Evolutionary conservation across 805 yeast species (phyloP).

Genomic region (Candida golubevii): DNA sequence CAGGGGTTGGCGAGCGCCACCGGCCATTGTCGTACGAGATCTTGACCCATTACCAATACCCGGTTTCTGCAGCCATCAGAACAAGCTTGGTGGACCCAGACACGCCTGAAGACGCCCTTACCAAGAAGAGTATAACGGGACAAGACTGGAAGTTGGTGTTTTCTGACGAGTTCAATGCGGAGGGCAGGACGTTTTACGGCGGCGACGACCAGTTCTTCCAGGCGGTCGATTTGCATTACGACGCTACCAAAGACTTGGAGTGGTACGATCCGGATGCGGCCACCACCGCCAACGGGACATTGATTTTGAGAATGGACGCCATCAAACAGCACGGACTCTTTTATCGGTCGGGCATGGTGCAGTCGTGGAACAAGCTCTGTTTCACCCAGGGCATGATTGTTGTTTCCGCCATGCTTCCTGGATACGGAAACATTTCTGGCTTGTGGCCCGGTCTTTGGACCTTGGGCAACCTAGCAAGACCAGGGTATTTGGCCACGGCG

Average conservation of each 20-base stretch:
- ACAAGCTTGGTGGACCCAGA: slow-evolving; percentile 38
- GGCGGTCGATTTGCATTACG: slow-evolving; percentile 39
- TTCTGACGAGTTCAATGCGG: slow-evolving; percentile 41
- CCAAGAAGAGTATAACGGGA: slow-evolving; percentile 43
- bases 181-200: slow-evolving; percentile 40
- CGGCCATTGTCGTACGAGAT: slow-evolving; percentile 19
- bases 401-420: slow-evolving; percentile 29
- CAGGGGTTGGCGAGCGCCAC: slow-evolving; percentile 51
- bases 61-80: slow-evolving; percentile 33
- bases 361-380: slow-evolving; percentile 38
- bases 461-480: slow-evolving; percentile 35
- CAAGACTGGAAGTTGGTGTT: slow-evolving; percentile 39
- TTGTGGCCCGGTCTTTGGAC: slow-evolving; percentile 41
- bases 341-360: slow-evolving; percentile 39
- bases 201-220: slow-evolving; percentile 43
- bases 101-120: slow-evolving; percentile 31
- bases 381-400: slow-evolving; percentile 31
- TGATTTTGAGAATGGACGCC: slow-evolving; percentile 35
- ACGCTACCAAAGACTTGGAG: slow-evolving; percentile 41
- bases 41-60: slow-evolving; percentile 28
- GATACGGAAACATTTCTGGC: slow-evolving; percentile 28
- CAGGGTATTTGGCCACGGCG: slow-evolving; percentile 33
- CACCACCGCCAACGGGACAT: slow-evolving; percentile 37
- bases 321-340: slow-evolving; percentile 32
- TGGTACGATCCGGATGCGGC: slow-evolving; percentile 44